Evolutionary conservation across 352 stramenopile genomes (phyloP), one percentile per base, ranked within the genome.

Genomic region (Pythium biforme): DNA sequence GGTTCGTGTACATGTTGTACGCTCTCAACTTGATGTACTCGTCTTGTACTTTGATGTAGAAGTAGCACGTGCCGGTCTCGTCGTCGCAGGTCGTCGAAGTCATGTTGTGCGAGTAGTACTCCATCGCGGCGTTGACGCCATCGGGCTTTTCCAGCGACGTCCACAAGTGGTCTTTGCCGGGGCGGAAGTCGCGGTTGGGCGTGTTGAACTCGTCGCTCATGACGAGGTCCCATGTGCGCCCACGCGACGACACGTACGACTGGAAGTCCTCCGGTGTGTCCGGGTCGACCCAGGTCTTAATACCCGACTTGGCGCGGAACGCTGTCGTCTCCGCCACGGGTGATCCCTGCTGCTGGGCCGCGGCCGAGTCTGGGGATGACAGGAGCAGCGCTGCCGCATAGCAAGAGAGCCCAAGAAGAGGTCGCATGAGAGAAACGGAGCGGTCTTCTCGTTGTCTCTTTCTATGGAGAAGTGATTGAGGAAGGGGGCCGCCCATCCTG

Each of bases 121-220:
- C 54, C 25, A 60, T 49, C 17, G 56, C 56, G 20, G 43, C 45
- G 56, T 64, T 64, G 8, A 64, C 56, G 19, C 56, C 56, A 12
- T 64, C 56, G 46, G 56, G 56, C 37, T 64, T 64, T 23, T 64
- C 46, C 23, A 64, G 46, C 22, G 56, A 64, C 15, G 56, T 64
- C 56, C 56, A 64, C 5, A 64, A 17, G 37, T 64, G 56, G 47
- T 64, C 56, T 17, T 56, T 48, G 31, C 56, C 56, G 15, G 55
- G 55, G 4, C 46, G 43, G 31, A 63, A 63, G 20, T 52, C 39
- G 22, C 95, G 83, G 25, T 73, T 75, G 2, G 85, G 59, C 10
- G 57, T 77, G 66, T 88, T 89, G 60, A 92, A 86, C 63, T 89
- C 77, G 67, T 94, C 84, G 58, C 81, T 92, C 76, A 92, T 89